These are phyloP conservation scores for Cladosporium oxysporum DNA, from an alignment of 2,329 filamentous ascomycete species.

Conservation along the genomic window DNA sequence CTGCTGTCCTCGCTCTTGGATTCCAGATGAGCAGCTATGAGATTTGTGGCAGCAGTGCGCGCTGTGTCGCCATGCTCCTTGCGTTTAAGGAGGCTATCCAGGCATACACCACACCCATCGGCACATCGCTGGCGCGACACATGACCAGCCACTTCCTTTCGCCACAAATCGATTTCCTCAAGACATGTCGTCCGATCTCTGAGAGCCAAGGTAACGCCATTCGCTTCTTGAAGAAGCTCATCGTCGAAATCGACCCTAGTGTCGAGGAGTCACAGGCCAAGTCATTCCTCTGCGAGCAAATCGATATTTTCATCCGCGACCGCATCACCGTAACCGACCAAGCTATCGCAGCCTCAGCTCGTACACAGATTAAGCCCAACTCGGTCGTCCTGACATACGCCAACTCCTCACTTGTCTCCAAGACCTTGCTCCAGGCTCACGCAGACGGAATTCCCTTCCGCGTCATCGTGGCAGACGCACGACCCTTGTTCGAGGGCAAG, in stretches of 20 bases:
- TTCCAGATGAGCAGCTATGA: conserved; percentile 88
- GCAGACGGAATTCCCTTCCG: conserved; percentile 71
- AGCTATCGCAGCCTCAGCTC: conserved; percentile 77
- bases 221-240: conserved; percentile 87
- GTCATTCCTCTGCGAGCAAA: conserved; percentile 71
- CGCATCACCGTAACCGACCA: conserved; percentile 84
- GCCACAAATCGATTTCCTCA: conserved; percentile 92
- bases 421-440: conserved; percentile 73
- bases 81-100: conserved; percentile 93
- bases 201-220: conserved; percentile 98
- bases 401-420: conserved; percentile 81
- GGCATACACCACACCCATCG: conserved; percentile 85
- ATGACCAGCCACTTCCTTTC: conserved; percentile 88
- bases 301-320: conserved; percentile 88
- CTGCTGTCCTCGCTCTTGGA: conserved; percentile 78
- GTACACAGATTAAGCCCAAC: conserved; percentile 72
- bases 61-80: conserved; percentile 82
- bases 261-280: conserved; percentile 81
- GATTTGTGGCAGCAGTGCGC: conserved; percentile 84
- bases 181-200: conserved; percentile 90
- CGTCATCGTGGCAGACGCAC: conserved; percentile 80
- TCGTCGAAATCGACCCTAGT: conserved; percentile 86
- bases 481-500: conserved; percentile 69
- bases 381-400: conserved; percentile 87
- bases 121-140: conserved; percentile 83